Percentiles rank a stretch among this genome's conserved stretches.
phyloP scores from a whole-genome alignment of 2,329 filamentous ascomycete species.

The Leptodontidium sp. region DNA sequence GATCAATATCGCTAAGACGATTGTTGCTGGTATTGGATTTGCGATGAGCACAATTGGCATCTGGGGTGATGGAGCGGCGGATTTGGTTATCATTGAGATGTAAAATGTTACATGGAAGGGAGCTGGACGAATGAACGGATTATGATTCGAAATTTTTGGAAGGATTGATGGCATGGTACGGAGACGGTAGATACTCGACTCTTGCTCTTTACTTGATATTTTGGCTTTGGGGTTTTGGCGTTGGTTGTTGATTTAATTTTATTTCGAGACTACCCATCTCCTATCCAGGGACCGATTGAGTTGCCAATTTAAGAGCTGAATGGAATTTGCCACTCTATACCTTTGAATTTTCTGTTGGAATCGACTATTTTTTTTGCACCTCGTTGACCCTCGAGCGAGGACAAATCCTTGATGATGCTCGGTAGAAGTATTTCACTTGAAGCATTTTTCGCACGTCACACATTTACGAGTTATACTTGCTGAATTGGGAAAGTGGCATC shows the following conservation, averaged over 20 bases:
- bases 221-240: conserved; percentile 17
- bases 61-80: conserved; percentile 67
- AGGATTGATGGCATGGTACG: conserved; percentile 5
- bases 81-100: conserved; percentile 43
- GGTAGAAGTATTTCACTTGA: no score
- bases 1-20: conserved; percentile 62
- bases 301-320: background rate
- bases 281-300: background rate
- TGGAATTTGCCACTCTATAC: background rate
- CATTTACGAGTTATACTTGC: no score
- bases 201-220: conserved; percentile 26
- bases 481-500: no score
- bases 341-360: background rate
- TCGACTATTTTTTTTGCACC: background rate
- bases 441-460: no score
- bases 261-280: conserved; percentile 5
- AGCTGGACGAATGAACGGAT: background rate
- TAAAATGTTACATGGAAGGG: conserved; percentile 25
- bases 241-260: background rate
- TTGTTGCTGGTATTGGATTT: conserved; percentile 64
- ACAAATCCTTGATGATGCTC: background rate
- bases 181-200: conserved; percentile 30
- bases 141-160: background rate
- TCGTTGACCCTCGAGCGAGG: background rate
- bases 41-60: conserved; percentile 69